These are phyloP conservation scores for Diplogelasinospora grovesii DNA, from an alignment of 495 filamentous ascomycete species.

Conservation along the genomic window DNA sequence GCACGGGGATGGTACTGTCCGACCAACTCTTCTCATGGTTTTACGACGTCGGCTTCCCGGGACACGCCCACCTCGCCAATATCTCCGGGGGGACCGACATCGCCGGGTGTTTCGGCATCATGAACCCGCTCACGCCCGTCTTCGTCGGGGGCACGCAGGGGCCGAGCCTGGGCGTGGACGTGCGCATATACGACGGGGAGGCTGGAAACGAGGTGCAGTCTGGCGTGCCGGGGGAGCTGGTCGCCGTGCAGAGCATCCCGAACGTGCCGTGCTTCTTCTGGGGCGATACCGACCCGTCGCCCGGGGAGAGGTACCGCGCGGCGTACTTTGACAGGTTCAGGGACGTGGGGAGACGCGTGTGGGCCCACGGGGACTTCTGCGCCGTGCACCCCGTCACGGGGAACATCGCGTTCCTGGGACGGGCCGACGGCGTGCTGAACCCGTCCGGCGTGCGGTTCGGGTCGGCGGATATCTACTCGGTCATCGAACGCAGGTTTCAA, in stretches of 20 bases:
- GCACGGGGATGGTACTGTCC: constrained; percentile 73
- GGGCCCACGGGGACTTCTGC: constrained; percentile 78
- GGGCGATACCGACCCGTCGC: constrained; percentile 44
- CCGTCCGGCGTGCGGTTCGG: constrained; percentile 83
- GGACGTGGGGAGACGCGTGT: constrained; percentile 69
- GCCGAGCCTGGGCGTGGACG: constrained; percentile 53
- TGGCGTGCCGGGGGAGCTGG: constrained; percentile 67
- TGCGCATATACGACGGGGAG: constrained; percentile 63
- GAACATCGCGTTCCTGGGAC: constrained; percentile 62
- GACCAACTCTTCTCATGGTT: constrained; percentile 74
- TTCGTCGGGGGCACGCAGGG: constrained; percentile 67
- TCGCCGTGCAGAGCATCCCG: constrained; percentile 61
- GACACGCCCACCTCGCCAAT: constrained; percentile 57
- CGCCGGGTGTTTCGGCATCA: constrained; percentile 59
- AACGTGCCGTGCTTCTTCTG: constrained; percentile 70
- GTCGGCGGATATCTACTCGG: constrained; percentile 71
- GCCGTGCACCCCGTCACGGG: constrained; percentile 60
- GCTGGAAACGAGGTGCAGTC: constrained; percentile 47
- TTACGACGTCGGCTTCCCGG: constrained; percentile 70
- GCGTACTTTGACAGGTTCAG: constrained; percentile 69
- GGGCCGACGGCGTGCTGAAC: constrained; percentile 87
- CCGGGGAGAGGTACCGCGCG: constrained; percentile 54
- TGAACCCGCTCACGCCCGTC: constrained; percentile 64
- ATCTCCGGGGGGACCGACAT: constrained; percentile 76
- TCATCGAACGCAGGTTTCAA: constrained; percentile 61